Evolutionary conservation across 805 yeast genomes (phyloP).

Genomic region (Debaryomyces prosopidis): DNA sequence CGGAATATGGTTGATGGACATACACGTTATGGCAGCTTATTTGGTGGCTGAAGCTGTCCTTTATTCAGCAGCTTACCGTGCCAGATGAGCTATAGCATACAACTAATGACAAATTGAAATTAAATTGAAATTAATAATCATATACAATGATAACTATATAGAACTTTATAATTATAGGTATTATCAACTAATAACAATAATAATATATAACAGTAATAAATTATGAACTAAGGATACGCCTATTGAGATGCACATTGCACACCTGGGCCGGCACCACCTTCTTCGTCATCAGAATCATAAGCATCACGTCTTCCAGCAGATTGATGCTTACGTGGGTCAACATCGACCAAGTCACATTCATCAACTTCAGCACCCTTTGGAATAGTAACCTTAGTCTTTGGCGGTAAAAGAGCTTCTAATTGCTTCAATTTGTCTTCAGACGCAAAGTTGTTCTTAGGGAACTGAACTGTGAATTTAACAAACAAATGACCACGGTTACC

Average conservation of each 20-base stretch:
- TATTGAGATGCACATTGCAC: slow-evolving; percentile 96
- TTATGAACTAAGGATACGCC: slow-evolving; percentile 9
- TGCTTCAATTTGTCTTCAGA: slow-evolving; percentile 70
- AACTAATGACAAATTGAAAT: too few relatives aligned
- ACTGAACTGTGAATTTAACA: slow-evolving; percentile 81
- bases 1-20: slow-evolving; percentile 72
- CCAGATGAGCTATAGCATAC: too few relatives aligned
- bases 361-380: slow-evolving; percentile 79
- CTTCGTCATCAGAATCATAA: slow-evolving; percentile 47
- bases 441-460: slow-evolving; percentile 78
- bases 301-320: slow-evolving; percentile 42
- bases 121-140: too few relatives aligned
- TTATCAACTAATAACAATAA: neutral
- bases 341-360: slow-evolving; percentile 71
- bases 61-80: neutral
- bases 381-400: slow-evolving; percentile 59
- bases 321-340: slow-evolving; percentile 63
- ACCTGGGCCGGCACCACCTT: slow-evolving; percentile 59
- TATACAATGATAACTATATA: too few relatives aligned
- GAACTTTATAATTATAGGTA: neutral
- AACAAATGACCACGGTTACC: slow-evolving; percentile 89
- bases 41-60: neutral
- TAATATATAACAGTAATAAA: neutral
- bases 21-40: slow-evolving; percentile 65
- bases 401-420: slow-evolving; percentile 77